phyloP scores from a whole-genome alignment of 1,139 yeast species.

The Diutina scorzettiae region DNA sequence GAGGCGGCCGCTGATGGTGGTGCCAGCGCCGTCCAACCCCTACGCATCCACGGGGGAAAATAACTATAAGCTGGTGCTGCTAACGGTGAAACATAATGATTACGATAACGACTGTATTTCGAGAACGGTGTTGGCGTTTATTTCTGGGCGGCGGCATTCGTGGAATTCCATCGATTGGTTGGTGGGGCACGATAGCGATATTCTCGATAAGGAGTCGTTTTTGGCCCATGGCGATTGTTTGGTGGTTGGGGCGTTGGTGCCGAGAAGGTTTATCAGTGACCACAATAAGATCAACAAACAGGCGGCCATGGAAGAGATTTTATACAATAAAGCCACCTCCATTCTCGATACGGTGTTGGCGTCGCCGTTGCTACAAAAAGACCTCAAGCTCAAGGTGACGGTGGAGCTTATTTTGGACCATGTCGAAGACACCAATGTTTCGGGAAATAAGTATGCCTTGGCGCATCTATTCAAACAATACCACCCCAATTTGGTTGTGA shows the following conservation, averaged over 20 bases:
- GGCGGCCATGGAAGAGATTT: neutral
- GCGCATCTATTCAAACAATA: constrained; percentile 27
- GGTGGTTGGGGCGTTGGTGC: constrained; percentile 18
- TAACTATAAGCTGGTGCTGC: constrained; percentile 28
- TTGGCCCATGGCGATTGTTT: constrained; percentile 29
- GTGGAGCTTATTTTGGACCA: neutral
- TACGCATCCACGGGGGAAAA: constrained; percentile 28
- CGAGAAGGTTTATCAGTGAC: constrained; percentile 5
- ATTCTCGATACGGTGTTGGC: neutral
- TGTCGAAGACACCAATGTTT: neutral
- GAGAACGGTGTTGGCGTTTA: constrained; percentile 26
- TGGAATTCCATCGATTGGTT: constrained; percentile 35
- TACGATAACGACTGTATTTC: constrained; percentile 14
- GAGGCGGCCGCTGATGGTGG: neutral
- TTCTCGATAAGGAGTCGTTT: constrained; percentile 11
- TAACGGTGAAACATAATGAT: constrained; percentile 26
- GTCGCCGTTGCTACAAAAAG: neutral
- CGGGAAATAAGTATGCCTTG: constrained; percentile 26
- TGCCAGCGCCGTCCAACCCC: constrained; percentile 7
- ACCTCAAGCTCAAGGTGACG: neutral
- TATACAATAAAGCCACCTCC: neutral
- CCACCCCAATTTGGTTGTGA: constrained; percentile 25
- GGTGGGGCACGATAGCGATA: constrained; percentile 11
- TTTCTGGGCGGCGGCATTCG: constrained; percentile 33
- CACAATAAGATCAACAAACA: neutral